Conservation (phyloP, 2,329 filamentous ascomycete genomes). For the Anisogramma anomala region DNA sequence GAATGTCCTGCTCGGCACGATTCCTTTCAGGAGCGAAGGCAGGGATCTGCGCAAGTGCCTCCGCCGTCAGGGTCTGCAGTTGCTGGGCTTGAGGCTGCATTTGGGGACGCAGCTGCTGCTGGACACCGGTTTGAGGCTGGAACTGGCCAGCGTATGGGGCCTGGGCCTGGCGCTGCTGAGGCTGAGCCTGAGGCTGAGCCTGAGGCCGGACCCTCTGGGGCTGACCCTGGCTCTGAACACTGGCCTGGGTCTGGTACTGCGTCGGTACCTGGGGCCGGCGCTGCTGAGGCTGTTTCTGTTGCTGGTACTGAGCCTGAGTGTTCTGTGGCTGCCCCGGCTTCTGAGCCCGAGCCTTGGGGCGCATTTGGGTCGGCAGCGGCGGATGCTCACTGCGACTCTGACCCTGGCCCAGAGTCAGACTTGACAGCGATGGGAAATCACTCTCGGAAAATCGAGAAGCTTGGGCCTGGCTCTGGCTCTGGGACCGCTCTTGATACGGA, state of each 20-base stretch:
- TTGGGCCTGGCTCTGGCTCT: no score
- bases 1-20: background rate
- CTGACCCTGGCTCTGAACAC: background rate
- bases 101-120: background rate
- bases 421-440: no score
- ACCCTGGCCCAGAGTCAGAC: background rate
- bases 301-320: background rate
- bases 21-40: background rate
- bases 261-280: background rate
- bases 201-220: background rate
- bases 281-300: background rate
- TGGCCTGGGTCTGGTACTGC: background rate
- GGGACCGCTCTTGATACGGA: no score
- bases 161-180: no score
- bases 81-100: background rate
- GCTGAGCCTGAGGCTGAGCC: background rate
- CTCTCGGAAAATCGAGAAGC: no score
- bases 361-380: no score
- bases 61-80: background rate
- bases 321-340: background rate
- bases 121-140: background rate
- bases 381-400: background rate
- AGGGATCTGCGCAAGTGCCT: background rate
- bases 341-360: background rate
- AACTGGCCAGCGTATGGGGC: no score